Evolutionary conservation across 2,329 filamentous ascomycete species (phyloP), one percentile per base, ranked within the genome.

Genomic region (Trichoderma asperellum): DNA sequence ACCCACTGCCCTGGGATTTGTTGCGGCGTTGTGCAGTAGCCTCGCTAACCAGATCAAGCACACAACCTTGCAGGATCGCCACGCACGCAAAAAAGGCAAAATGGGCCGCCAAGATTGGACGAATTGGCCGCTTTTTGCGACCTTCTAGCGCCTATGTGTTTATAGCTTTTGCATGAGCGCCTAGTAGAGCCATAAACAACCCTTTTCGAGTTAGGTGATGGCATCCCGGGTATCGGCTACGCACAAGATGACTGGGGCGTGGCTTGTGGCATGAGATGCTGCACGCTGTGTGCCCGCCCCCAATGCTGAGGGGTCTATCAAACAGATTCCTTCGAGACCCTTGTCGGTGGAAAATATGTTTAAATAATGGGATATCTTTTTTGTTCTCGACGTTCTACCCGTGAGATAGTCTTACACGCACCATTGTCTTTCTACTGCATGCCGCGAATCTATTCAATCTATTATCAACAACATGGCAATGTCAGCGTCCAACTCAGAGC

Each of bases 271-370:
- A 67, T 57, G 40, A 59, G 55, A 67, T 52, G 55, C 40, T 58
- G 53, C 63, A 58, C 58, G 63, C 63, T 67, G 63, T 67, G 40
- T 47, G 63, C 63, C 63, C 63, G 63, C 63, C 63, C 63, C 63
- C 63, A 67, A 67, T 52, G 55, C 29, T 57, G 37, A 65, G 53
- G 53, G 63, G 63, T 59, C 63, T 67, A 37, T 35, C 55, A 35
- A 24, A 35, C 27, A 67, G 63, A 67, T 59, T 67, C 63, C 63
- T 67, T 67, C 63, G n/a, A 63, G 27, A 49, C 12, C 49, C 40
- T 29, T 59, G 61, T 64, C 61, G 32, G 40, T 59, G 34, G 55
- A 59, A 35, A 35, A 58, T 56, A 24, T 29, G 27, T 52, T 59
- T 67, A 67, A 58, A 67, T 67, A 67, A 49, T 35, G 37, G 35